A percentile compares a stretch with the other conserved stretches of the same genome.
Evolutionary conservation across 495 filamentous ascomycete species (phyloP).

Genomic region (Thermothielavioides terrestris): DNA sequence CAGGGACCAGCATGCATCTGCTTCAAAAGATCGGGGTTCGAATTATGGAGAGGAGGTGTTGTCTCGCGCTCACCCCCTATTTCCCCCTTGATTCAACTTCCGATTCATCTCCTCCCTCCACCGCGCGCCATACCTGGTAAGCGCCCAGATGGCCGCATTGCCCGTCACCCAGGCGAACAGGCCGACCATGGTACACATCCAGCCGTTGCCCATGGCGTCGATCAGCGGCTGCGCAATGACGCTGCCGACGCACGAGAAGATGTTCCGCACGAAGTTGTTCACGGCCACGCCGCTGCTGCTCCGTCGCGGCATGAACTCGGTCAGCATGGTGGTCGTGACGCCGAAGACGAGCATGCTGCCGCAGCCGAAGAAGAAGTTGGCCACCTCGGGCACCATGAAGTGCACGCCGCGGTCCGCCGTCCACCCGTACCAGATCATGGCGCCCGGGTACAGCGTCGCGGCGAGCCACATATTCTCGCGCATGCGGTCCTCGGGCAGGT

Average conservation of each 20-base stretch:
- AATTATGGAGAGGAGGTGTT: too few species aligned
- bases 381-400: slow-evolving; percentile 49
- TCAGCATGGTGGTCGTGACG: slow-evolving; percentile 71
- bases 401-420: slow-evolving; percentile 32
- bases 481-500: slow-evolving; percentile 82
- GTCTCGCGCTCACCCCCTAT: too few species aligned
- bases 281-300: slow-evolving; percentile 73
- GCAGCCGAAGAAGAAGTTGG: slow-evolving; percentile 82
- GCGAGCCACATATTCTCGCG: slow-evolving; percentile 82
- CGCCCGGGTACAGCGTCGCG: slow-evolving; percentile 63
- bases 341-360: slow-evolving; percentile 85
- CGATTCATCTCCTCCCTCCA: slow-evolving; percentile 67
- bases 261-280: slow-evolving; percentile 80
- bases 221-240: slow-evolving; percentile 71
- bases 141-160: slow-evolving; percentile 51
- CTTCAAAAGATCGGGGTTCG: too few species aligned
- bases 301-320: slow-evolving; percentile 78
- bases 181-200: slow-evolving; percentile 76
- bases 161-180: slow-evolving; percentile 50
- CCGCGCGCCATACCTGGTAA: slow-evolving; percentile 53
- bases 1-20: too few species aligned
- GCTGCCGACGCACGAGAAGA: slow-evolving; percentile 70
- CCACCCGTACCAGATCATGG: slow-evolving; percentile 56
- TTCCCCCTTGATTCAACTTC: slow-evolving; percentile 10
- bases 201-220: slow-evolving; percentile 74